Conservation (phyloP, 306 rosid species). For the Begonia masoniana region DNA sequence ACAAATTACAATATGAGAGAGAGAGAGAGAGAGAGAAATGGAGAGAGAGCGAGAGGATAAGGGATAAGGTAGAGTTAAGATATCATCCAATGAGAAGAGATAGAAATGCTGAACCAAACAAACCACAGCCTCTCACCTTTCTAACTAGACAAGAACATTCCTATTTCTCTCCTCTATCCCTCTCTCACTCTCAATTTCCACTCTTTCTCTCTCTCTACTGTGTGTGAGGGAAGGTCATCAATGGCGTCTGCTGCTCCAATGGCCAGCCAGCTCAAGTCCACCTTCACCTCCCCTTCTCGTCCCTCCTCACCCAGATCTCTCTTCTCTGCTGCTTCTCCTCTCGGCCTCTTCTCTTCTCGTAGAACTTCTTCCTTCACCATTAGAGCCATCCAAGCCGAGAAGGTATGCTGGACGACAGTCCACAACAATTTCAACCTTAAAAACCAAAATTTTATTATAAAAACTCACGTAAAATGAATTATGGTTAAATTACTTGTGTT, state of each 20-base stretch:
- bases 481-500: not conserved
- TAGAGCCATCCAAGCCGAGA: constrained; percentile 70
- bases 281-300: constrained; percentile 48
- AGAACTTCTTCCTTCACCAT: constrained; percentile 39
- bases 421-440: too few relatives aligned
- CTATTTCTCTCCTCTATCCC: not conserved
- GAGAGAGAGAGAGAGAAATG: too few relatives aligned
- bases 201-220: constrained; percentile 15
- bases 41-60: constrained; percentile 28
- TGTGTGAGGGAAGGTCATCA: constrained; percentile 1
- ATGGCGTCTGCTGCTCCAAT: constrained; percentile 83
- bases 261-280: constrained; percentile 81
- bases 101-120: constrained; percentile 1
- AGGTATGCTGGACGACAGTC: constrained; percentile 22
- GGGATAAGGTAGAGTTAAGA: constrained; percentile 44
- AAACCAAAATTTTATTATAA: too few relatives aligned
- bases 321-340: constrained; percentile 31
- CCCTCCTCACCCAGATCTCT: constrained; percentile 49
- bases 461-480: too few relatives aligned
- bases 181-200: constrained; percentile 1
- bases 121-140: constrained; percentile 30
- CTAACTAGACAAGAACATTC: constrained; percentile 7
- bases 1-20: too few relatives aligned
- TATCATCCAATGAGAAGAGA: constrained; percentile 41
- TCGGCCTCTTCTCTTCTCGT: constrained; percentile 17